A percentile compares a stretch with the other conserved stretches of the same genome.
These are phyloP conservation scores for Astragalus glycyphyllos DNA, from an alignment of 306 rosid genomes.

Conservation along the genomic window DNA sequence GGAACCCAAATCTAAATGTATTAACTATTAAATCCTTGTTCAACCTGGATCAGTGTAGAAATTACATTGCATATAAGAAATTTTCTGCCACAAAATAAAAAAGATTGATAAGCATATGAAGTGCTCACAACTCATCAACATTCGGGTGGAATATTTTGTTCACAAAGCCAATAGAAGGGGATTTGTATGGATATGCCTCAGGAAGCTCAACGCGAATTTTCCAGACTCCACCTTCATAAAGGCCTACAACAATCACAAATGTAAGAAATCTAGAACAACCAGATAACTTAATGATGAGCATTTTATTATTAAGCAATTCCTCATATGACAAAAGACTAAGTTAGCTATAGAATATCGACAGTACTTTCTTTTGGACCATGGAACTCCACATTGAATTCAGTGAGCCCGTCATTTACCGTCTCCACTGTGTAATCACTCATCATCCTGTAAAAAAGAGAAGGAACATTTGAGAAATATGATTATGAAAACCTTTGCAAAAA, in stretches of 20 bases:
- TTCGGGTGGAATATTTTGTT: slow-evolving; percentile 98
- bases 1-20: slow-evolving; percentile 23
- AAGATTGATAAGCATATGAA: slow-evolving; percentile 30
- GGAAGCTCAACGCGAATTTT: slow-evolving; percentile 97
- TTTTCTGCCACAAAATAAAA: neutral
- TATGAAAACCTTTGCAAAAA: neutral
- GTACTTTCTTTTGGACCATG: slow-evolving; percentile 99
- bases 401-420: slow-evolving; percentile 94
- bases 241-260: slow-evolving; percentile 67
- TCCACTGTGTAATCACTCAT: slow-evolving; percentile 99
- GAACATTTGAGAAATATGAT: slow-evolving; percentile 33
- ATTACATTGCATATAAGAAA: neutral
- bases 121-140: slow-evolving; percentile 95
- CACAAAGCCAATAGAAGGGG: slow-evolving; percentile 94
- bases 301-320: slow-evolving; percentile 12
- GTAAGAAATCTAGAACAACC: slow-evolving; percentile 35
- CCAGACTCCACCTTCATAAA: slow-evolving; percentile 96
- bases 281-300: slow-evolving; percentile 22
- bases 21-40: slow-evolving; percentile 16
- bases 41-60: slow-evolving; percentile 7
- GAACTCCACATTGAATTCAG: slow-evolving; percentile 92
- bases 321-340: slow-evolving; percentile 22
- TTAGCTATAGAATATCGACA: slow-evolving; percentile 39
- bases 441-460: slow-evolving; percentile 75
- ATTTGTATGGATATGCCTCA: slow-evolving; percentile 96